Base-by-base conservation (phyloP, 345 rosid species). In the Boechera stricta region DNA sequence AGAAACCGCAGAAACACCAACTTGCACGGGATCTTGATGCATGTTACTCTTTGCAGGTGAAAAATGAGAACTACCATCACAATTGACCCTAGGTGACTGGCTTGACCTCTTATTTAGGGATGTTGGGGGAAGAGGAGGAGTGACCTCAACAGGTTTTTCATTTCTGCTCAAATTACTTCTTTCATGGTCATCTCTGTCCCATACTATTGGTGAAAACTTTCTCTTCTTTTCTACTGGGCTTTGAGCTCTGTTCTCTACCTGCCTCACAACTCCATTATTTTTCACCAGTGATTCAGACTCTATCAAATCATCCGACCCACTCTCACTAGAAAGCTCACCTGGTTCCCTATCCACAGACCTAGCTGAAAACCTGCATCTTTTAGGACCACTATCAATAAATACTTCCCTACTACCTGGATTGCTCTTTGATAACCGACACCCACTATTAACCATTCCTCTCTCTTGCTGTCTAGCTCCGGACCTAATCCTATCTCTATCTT, bases 251-350 rank as follows among this genome's bases (percentile, higher is more conserved):
- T 85, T 79, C 79, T 88, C 92, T 16, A 77, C 81, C 63, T 39
- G 75, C 75, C 74, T 85, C n/a, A 65, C 32, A 76, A 53, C 70
- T 62, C 82, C 88, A 73, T 62, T 73, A 76, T 66, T 86, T 78
- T 86, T 83, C 45, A 58, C 87, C 75, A 73, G 58, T 5, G 77
- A 58, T 41, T 79, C 89, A 51, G 87, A 85, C 75, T 90, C 92
- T 2, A 76, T 64, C 4, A 85, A 90, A 58, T 90, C 97, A 64
- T 92, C 98, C 35, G 97, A 92, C 36, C 95, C 98, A 80, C 97
- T 95, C 84, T 96, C 99, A 77, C 99, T 96, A 16, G 99, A 96
- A 82, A 96, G 82, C 82, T 96, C 99, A 67, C 99, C 99, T 4
- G 99, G 98, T 84, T 96, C 99, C 86, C 79, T 93, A 79, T 96